Evolutionary conservation across 441 rosid genomes (phyloP).

Genomic region (Manihot esculenta): DNA sequence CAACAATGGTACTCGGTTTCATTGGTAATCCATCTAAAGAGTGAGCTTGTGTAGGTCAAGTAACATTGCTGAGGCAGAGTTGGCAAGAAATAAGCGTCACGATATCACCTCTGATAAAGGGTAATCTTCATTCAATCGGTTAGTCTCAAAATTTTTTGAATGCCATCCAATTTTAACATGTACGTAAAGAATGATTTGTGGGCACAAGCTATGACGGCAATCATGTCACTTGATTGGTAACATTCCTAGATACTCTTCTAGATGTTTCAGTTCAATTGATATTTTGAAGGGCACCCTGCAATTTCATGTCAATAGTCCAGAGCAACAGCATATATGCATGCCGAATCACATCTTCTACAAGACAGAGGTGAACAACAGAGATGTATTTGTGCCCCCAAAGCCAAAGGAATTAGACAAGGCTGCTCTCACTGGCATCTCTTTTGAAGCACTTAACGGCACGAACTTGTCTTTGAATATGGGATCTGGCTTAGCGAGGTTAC

Average conservation of each 20-base stretch:
- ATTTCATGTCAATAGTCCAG: not conserved
- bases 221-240: not conserved
- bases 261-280: not conserved
- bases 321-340: not conserved
- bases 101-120: not conserved
- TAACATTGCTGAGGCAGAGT: not conserved
- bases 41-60: not conserved
- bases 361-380: conserved; percentile 53
- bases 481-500: conserved; percentile 74
- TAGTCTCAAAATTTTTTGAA: conserved; percentile 1
- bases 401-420: conserved; percentile 90
- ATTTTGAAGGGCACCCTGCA: not conserved
- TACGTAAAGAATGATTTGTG: not conserved
- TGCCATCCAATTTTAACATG: not conserved
- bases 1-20: not conserved
- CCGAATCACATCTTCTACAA: conserved; percentile 15
- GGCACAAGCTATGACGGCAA: not conserved
- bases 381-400: conserved; percentile 93
- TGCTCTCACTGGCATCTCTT: conserved; percentile 60
- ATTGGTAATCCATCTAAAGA: not conserved
- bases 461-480: conserved; percentile 61
- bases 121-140: not conserved
- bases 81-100: not conserved
- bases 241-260: no score
- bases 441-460: conserved; percentile 65